Conservation (phyloP, 2,329 filamentous ascomycete species). For the Neonectria magnoliae region DNA sequence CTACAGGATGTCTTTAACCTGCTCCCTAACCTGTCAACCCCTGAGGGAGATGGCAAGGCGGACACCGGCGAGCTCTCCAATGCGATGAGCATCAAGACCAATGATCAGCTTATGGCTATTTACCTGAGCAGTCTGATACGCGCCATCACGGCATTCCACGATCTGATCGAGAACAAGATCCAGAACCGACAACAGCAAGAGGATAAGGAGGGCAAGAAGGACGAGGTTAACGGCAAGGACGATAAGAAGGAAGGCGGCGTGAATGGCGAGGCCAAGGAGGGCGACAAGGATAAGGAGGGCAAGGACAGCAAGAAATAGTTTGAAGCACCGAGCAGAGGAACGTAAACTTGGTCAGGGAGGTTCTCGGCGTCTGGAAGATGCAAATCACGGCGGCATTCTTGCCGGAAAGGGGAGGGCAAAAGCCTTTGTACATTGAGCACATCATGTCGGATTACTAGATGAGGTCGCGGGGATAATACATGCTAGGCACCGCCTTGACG, state of each 20-base stretch:
- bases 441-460: constrained; percentile 42
- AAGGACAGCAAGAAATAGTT: constrained; percentile 55
- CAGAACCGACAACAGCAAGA: constrained; percentile 98
- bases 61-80: constrained; percentile 88
- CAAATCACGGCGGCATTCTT: constrained; percentile 31
- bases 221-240: constrained; percentile 69
- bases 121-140: constrained; percentile 94
- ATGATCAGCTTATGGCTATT: constrained; percentile 98
- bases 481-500: constrained; percentile 20
- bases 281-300: constrained; percentile 64
- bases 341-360: constrained; percentile 30
- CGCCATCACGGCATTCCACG: constrained; percentile 98
- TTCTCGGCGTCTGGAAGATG: constrained; percentile 39
- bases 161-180: constrained; percentile 99
- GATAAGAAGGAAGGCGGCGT: constrained; percentile 65
- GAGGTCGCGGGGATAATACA: constrained; percentile 38
- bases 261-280: constrained; percentile 61
- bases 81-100: constrained; percentile 98
- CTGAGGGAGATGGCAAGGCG: constrained; percentile 71
- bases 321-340: constrained; percentile 24
- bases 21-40: constrained; percentile 92
- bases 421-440: constrained; percentile 45
- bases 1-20: constrained; percentile 99
- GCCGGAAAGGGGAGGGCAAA: constrained; percentile 35
- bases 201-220: constrained; percentile 90